Evolutionary conservation across 2,329 filamentous ascomycete species (phyloP), one percentile per base, ranked within the genome.

Genomic region (Colletotrichum sp.): DNA sequence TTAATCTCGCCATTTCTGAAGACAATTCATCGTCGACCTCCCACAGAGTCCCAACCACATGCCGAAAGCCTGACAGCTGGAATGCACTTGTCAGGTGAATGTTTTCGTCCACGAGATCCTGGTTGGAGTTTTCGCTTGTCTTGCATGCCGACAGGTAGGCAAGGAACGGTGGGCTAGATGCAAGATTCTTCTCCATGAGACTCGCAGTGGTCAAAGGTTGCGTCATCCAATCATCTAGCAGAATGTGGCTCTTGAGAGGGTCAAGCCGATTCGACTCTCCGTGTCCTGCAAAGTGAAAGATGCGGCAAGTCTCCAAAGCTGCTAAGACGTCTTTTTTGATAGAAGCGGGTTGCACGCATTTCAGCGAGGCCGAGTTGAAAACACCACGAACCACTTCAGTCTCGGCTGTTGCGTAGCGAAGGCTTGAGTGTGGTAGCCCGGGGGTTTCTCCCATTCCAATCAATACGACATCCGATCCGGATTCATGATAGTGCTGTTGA

Each of bases 271-370:
- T 18, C 2, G 62, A 52, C 7, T 30, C 12, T 3, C 83, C 85
- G 69, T 86, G 86, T 8, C 86, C 83, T 2, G 86, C 85, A 67
- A 88, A 88, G 74, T 87, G 86, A 71, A 87, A 85, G 6, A 87
- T 82, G 13, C 79, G 76, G 77, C 82, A 84, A 1, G 32, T 61
- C 5, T 30, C 60, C 5, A 86, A 70, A 4, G 73, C 52, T 1
- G 22, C 12, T 1, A 84, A 3, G 2, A 85, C 72, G 3, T 83
- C 79, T 10, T 74, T 58, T 34, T 78, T 15, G 8, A 80, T 9
- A 34, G 34, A 2, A 4, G 69, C 16, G 12, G 56, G 13, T 76
- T 74, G 71, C 68, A n/a, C 4, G 67, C 30, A 8, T 18, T 10
- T 2, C 7, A 76, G 3, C 7, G 18, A 13, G 28, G 72, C 67